Conservation (phyloP, 108 stramenopile genomes). For the Schizochytrium sp. region DNA sequence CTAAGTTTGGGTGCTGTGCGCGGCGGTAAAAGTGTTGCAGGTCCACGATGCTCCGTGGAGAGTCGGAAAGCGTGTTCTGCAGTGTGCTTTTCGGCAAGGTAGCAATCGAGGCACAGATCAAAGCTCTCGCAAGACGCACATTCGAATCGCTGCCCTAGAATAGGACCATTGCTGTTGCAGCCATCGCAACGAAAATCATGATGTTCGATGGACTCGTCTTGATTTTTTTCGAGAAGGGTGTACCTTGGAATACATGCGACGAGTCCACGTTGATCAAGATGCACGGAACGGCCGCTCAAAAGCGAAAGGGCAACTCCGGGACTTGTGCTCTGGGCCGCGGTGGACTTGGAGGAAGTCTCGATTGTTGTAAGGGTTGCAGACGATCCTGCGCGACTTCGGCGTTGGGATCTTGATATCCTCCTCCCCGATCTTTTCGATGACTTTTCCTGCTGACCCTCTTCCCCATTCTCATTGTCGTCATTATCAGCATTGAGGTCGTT, state of each 20-base stretch:
- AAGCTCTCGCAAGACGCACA: not conserved
- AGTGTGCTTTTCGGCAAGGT: not conserved
- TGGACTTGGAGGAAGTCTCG: too few relatives aligned
- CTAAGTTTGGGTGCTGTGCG: not conserved
- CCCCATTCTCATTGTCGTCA: too few relatives aligned
- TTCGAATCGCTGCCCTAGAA: not conserved
- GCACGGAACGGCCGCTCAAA: not conserved
- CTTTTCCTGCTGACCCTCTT: too few relatives aligned
- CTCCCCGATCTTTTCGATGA: too few relatives aligned
- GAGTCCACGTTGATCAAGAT: not conserved
- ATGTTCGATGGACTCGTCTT: not conserved
- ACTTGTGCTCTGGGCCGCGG: not conserved
- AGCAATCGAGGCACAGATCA: not conserved
- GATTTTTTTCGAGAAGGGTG: not conserved
- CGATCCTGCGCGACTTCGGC: too few relatives aligned
- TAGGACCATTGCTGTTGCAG: not conserved
- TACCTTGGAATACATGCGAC: not conserved
- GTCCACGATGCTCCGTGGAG: not conserved
- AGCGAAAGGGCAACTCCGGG: not conserved
- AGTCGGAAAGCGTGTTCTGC: not conserved
- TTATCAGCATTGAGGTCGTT: too few relatives aligned
- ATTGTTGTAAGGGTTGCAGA: too few relatives aligned
- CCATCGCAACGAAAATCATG: not conserved
- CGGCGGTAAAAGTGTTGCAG: not conserved
- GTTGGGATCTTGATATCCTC: too few relatives aligned